Base-by-base conservation (phyloP, 2,329 filamentous ascomycete genomes). In the Madurella mycetomatis region DNA sequence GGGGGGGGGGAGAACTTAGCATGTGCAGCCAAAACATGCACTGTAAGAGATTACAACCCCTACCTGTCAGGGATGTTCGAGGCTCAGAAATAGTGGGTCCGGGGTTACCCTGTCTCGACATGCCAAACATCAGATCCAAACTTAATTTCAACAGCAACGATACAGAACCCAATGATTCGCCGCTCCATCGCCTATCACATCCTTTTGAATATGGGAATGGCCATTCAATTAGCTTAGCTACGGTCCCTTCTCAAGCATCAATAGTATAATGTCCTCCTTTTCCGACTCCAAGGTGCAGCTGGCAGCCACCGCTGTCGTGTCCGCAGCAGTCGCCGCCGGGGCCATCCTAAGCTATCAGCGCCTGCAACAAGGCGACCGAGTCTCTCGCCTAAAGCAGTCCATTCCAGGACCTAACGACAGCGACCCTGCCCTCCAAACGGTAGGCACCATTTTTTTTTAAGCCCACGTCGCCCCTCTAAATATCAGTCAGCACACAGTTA, bases 291-390 rank as follows among this genome's bases (percentile, higher is more conserved):
- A 75, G 25, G 67, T 79, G 41, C 88, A 91, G 68, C 74, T 94
- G 37, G 80, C 84, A 16, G 81, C 85, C 2, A 90, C 88, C 0
- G 89, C 89, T 2, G 74, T 89, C 18, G 72, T 82, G 13, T 86
- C 83, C 0, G 84, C 83, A 16, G 79, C 77, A 9, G 74, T 83
- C 0, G 83, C 81, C 25, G 83, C 83, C 2, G 76, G 76, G n/a
- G 73, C 82, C 8, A 75, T 87, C 32, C 70, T 87, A 13, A 80
- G 81, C 17, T 85, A 83, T 62, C 84, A 87, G 67, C 76, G 75
- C 40, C 68, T 85, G n/a, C 76, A 79, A 57, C 69, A 80, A 31
- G 74, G 79, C 56, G 77, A 79, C 61, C 76, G 78, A 32, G 67
- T 86, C 5, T 73, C 76, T 41, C 72, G 79, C 53, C 71, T 87